These are phyloP conservation scores for Pulveroboletus sp. DNA, from an alignment of 768 basidiomycete species.

Conservation along the genomic window DNA sequence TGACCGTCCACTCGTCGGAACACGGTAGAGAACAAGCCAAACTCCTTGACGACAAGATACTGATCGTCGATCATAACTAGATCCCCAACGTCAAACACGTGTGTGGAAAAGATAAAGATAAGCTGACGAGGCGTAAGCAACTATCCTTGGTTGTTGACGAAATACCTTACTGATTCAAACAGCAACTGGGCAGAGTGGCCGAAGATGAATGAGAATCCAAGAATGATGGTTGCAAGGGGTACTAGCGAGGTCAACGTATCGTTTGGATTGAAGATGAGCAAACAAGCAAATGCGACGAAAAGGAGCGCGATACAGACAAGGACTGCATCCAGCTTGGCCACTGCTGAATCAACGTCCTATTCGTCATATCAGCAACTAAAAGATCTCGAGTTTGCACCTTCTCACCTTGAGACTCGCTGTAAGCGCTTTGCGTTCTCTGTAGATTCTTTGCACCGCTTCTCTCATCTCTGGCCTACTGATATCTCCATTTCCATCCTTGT, in stretches of 20 bases:
- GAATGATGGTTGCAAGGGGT: conserved; percentile 74
- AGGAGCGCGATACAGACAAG: conserved; percentile 57
- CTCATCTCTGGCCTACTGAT: conserved; percentile 78
- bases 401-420: conserved; percentile 66
- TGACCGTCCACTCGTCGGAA: conserved; percentile 81
- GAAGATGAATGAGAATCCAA: conserved; percentile 85
- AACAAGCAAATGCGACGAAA: conserved; percentile 61
- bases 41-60: conserved; percentile 58
- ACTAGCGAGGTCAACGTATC: conserved; percentile 72
- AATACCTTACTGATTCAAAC: conserved; percentile 64
- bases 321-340: conserved; percentile 78
- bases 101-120: conserved; percentile 83
- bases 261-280: conserved; percentile 70
- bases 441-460: conserved; percentile 77
- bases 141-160: neutral
- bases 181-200: conserved; percentile 77
- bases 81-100: conserved; percentile 84
- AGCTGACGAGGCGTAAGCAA: conserved; percentile 41
- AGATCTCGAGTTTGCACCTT: neutral
- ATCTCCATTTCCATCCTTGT: conserved; percentile 83
- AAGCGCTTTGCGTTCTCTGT: conserved; percentile 71
- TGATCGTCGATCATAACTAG: conserved; percentile 72
- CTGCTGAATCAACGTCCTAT: conserved; percentile 68
- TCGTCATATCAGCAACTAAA: conserved; percentile 3
- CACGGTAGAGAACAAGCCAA: conserved; percentile 75